Evolutionary conservation across 1,284 basidiomycete genomes (phyloP).

Genomic region (Pyrrhoderma lamaoense): DNA sequence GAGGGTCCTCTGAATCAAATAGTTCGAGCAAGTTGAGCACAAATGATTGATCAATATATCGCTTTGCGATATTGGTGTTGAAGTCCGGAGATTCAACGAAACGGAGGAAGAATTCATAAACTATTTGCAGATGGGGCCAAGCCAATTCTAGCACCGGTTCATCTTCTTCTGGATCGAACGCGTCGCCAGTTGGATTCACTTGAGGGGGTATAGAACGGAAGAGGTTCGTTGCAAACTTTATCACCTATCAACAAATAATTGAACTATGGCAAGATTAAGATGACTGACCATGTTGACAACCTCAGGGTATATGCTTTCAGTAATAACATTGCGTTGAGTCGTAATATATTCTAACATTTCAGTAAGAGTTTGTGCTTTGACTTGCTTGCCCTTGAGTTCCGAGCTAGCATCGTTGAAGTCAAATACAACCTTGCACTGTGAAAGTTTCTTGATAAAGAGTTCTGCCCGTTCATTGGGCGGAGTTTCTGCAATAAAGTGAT

Average conservation of each 20-base stretch:
- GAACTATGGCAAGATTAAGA: conserved; percentile 6
- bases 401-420: conserved; percentile 98
- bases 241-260: conserved; percentile 14
- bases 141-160: conserved; percentile 98
- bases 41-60: conserved; percentile 95
- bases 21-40: conserved; percentile 95
- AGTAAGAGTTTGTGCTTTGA: conserved; percentile 96
- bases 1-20: conserved; percentile 98
- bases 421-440: conserved; percentile 95
- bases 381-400: conserved; percentile 95
- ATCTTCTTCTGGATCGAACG: conserved; percentile 99
- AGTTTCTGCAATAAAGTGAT: conserved; percentile 57
- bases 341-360: conserved; percentile 99
- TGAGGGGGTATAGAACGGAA: conserved; percentile 99
- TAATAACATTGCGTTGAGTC: conserved; percentile 92
- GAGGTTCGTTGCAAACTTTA: conserved; percentile 90
- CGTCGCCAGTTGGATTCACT: conserved; percentile 95
- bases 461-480: conserved; percentile 83
- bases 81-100: conserved; percentile 98
- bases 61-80: conserved; percentile 97
- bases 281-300: conserved; percentile 90
- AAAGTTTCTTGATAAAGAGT: conserved; percentile 91
- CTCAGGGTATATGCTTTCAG: conserved; percentile 97
- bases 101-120: conserved; percentile 99
- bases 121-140: conserved; percentile 99